Conservation (phyloP, 2,329 filamentous ascomycete genomes). For the Endocalyx cinctus region DNA sequence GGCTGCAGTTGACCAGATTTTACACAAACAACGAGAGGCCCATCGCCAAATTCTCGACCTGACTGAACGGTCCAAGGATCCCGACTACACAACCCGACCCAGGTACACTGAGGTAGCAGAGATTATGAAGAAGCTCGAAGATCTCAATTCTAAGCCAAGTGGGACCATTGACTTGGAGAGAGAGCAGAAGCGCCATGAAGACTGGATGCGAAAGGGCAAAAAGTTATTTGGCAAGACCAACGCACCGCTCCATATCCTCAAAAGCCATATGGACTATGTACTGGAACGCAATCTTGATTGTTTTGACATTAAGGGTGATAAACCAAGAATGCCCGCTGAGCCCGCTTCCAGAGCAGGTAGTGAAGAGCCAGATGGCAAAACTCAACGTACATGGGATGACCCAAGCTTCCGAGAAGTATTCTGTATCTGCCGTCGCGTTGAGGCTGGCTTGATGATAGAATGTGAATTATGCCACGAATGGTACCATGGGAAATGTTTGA, state of each 20-base stretch:
- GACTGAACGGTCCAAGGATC: conserved; percentile 70
- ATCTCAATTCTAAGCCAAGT: conserved; percentile 85
- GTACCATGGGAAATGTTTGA: conserved; percentile 98
- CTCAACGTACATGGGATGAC: conserved; percentile 54
- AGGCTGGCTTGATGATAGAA: conserved; percentile 99
- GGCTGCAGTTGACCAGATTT: conserved; percentile 78
- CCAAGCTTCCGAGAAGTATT: conserved; percentile 75
- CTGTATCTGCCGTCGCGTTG: conserved; percentile 88
- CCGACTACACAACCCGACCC: conserved; percentile 73
- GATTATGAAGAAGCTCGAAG: conserved; percentile 79
- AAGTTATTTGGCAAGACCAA: conserved; percentile 98
- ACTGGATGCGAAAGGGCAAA: conserved; percentile 98
- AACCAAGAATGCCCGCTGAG: conserved; percentile 84
- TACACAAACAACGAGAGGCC: conserved; percentile 93
- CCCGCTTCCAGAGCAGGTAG: conserved; percentile 80
- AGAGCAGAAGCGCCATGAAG: conserved; percentile 90
- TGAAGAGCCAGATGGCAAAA: conserved; percentile 44
- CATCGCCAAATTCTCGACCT: conserved; percentile 82
- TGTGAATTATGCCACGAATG: conserved; percentile 98
- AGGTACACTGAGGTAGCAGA: conserved; percentile 87
- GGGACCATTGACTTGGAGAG: conserved; percentile 92
- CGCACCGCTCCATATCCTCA: conserved; percentile 90
- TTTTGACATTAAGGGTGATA: conserved; percentile 81
- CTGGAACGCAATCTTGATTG: conserved; percentile 84
- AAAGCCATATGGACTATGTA: conserved; percentile 90